phyloP scores from a whole-genome alignment of 768 basidiomycete genomes.

The Tricholoma sp. region DNA sequence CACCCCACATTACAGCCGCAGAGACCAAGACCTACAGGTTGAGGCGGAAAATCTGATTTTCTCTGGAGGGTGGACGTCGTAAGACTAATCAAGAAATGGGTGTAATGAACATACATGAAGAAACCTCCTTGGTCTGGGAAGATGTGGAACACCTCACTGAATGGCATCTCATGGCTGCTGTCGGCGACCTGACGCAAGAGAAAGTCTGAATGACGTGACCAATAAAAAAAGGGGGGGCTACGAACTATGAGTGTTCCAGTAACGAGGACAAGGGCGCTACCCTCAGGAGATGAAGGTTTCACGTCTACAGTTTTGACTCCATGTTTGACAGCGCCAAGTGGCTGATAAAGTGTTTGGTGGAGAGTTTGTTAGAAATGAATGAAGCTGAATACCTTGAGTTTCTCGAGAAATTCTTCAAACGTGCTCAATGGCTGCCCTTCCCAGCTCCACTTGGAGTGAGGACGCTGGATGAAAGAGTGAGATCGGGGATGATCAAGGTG shows the following conservation, averaged over 20 bases:
- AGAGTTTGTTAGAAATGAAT: constrained; percentile 31
- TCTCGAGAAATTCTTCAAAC: constrained; percentile 51
- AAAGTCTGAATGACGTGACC: constrained; percentile 2
- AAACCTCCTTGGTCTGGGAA: constrained; percentile 66
- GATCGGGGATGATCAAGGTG: constrained; percentile 16
- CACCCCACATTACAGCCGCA: neutral
- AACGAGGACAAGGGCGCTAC: constrained; percentile 74
- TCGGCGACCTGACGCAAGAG: constrained; percentile 66
- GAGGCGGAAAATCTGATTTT: constrained; percentile 92
- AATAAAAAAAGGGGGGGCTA: constrained; percentile 4
- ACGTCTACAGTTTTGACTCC: constrained; percentile 79
- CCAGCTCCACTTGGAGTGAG: constrained; percentile 79
- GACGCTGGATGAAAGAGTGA: constrained; percentile 49
- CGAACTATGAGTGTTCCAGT: constrained; percentile 80
- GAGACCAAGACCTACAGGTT: constrained; percentile 50
- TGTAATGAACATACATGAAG: constrained; percentile 66
- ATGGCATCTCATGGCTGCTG: constrained; percentile 71
- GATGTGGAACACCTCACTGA: constrained; percentile 92
- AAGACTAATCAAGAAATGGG: neutral
- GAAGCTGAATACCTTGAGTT: constrained; percentile 52
- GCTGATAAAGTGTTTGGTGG: constrained; percentile 33
- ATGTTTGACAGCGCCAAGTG: constrained; percentile 81
- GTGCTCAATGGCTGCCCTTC: constrained; percentile 65
- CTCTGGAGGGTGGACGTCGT: constrained; percentile 30
- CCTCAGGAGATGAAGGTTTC: constrained; percentile 69